Evolutionary conservation across 2,329 filamentous ascomycete genomes (phyloP).

Genomic region (Arthrinium phaeospermum): DNA sequence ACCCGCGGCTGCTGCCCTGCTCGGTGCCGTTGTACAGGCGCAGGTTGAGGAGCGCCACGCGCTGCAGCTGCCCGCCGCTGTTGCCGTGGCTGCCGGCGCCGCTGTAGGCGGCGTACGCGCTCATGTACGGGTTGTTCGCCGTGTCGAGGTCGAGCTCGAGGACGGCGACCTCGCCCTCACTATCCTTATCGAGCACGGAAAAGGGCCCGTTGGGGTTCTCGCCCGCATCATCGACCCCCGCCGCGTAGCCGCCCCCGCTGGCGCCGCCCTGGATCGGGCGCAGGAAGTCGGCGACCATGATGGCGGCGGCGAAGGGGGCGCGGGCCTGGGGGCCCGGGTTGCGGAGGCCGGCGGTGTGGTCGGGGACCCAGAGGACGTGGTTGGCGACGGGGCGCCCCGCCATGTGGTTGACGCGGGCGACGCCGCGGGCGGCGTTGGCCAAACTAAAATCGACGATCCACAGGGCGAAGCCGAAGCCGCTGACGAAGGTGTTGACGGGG

Average conservation of each 20-base stretch:
- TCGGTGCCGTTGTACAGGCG: constrained; percentile 18
- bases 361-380: constrained; percentile 28
- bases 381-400: constrained; percentile 27
- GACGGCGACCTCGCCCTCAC: neutral
- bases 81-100: neutral
- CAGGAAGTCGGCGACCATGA: constrained; percentile 31
- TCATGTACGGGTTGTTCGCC: neutral
- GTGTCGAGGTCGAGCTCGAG: constrained; percentile 7
- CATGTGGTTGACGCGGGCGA: constrained; percentile 27
- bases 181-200: neutral
- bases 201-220: neutral
- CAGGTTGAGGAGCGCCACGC: constrained; percentile 24
- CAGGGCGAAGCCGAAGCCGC: constrained; percentile 40
- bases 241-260: too few species aligned
- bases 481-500: constrained; percentile 32
- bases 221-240: neutral
- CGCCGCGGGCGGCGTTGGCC: constrained; percentile 26
- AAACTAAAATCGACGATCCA: constrained; percentile 44
- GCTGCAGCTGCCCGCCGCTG: neutral
- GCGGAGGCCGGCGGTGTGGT: neutral
- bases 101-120: constrained; percentile 24
- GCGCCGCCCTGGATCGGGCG: constrained; percentile 19
- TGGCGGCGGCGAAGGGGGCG: constrained; percentile 26
- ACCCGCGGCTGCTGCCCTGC: neutral
- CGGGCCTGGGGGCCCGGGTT: constrained; percentile 29